Conservation (phyloP, 495 filamentous ascomycete genomes). For the Clavariopsis aquatica region DNA sequence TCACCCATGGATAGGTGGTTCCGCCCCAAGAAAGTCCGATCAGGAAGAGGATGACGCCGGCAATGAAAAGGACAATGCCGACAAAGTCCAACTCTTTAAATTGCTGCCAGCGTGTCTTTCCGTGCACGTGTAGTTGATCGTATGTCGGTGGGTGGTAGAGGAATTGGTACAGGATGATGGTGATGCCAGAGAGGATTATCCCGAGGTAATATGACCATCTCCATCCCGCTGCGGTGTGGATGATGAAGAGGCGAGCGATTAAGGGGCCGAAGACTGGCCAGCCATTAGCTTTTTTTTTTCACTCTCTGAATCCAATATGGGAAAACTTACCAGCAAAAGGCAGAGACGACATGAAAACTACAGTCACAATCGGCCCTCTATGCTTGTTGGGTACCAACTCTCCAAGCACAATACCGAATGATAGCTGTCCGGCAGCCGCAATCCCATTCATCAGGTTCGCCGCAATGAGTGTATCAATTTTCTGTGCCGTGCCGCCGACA, state of each 20-base stretch:
- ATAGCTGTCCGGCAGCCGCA: slow-evolving; percentile 44
- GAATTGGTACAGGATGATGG: slow-evolving; percentile 39
- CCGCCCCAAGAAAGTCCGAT: slow-evolving; percentile 52
- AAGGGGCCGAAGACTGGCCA: slow-evolving; percentile 40
- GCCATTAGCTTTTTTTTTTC: neutral
- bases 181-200: slow-evolving; percentile 54
- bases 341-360: slow-evolving; percentile 35
- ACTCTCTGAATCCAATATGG: neutral
- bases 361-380: slow-evolving; percentile 32
- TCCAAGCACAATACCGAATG: slow-evolving; percentile 41
- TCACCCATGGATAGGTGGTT: slow-evolving; percentile 52
- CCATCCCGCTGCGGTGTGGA: slow-evolving; percentile 44
- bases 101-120: slow-evolving; percentile 37
- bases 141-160: slow-evolving; percentile 43
- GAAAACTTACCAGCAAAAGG: slow-evolving; percentile 35
- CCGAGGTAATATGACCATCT: slow-evolving; percentile 78
- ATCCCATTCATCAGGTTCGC: slow-evolving; percentile 40
- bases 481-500: slow-evolving; percentile 38
- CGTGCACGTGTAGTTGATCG: slow-evolving; percentile 39
- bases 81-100: slow-evolving; percentile 47
- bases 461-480: slow-evolving; percentile 40
- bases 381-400: slow-evolving; percentile 44
- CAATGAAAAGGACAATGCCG: slow-evolving; percentile 43
- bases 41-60: slow-evolving; percentile 44
- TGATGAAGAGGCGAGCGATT: slow-evolving; percentile 40